Conservation (phyloP, 2,329 filamentous ascomycete genomes). For the Pyrenochaeta sp. region DNA sequence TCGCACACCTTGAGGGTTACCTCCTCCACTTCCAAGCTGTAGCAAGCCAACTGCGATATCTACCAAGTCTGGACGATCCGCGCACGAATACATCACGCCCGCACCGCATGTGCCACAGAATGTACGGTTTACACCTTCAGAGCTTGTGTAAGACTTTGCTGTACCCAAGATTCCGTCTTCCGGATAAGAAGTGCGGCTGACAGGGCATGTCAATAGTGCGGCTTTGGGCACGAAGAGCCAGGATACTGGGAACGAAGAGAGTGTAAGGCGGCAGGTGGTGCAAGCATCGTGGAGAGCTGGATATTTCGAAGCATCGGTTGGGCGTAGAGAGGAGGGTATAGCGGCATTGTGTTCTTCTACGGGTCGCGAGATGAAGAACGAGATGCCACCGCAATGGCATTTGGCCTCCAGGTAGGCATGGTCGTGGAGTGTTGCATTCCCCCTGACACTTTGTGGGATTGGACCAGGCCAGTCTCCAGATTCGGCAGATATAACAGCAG, state of each 20-base stretch:
- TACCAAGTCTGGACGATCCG: conserved; percentile 44
- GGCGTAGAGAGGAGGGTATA: background rate
- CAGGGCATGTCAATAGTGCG: conserved; percentile 63
- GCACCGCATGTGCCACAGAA: conserved; percentile 71
- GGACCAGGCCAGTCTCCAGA: background rate
- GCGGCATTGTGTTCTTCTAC: conserved; percentile 45
- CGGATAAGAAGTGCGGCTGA: conserved; percentile 49
- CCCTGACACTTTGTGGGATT: no score
- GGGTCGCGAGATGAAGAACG: conserved; percentile 65
- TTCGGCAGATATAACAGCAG: conserved; percentile 1
- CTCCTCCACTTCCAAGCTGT: conserved; percentile 49
- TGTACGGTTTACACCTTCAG: conserved; percentile 61
- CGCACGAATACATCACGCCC: conserved; percentile 68
- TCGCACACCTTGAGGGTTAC: conserved; percentile 59
- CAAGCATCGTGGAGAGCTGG: conserved; percentile 63
- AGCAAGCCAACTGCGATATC: conserved; percentile 66
- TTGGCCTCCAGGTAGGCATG: conserved; percentile 54
- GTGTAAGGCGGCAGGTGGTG: conserved; percentile 65
- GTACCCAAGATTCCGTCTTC: conserved; percentile 44
- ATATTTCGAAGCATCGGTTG: background rate
- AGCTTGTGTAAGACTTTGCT: conserved; percentile 63
- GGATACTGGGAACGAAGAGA: conserved; percentile 68
- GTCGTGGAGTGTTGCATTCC: no score
- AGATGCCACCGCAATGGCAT: conserved; percentile 64
- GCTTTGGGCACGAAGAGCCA: conserved; percentile 67